Conservation (phyloP, 2,329 filamentous ascomycete genomes). For the Pezicula rhizophila region DNA sequence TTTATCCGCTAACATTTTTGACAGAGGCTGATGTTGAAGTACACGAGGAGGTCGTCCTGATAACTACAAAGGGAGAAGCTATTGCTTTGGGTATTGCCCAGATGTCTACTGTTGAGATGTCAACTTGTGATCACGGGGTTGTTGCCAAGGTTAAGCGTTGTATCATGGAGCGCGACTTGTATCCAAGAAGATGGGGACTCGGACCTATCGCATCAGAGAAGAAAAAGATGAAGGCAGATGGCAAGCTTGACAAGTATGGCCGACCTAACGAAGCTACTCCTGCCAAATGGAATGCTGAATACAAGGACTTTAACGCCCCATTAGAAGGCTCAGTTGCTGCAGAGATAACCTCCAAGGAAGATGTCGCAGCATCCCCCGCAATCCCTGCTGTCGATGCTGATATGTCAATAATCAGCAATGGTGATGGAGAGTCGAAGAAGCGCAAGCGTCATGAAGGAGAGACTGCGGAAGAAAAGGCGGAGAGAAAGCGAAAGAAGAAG, state of each 20-base stretch:
- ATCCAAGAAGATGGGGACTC: constrained; percentile 93
- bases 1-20: constrained; percentile 22
- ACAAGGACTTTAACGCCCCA: constrained; percentile 78
- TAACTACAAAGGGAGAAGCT: constrained; percentile 98
- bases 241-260: constrained; percentile 97
- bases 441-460: constrained; percentile 76
- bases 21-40: constrained; percentile 83
- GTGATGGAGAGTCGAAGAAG: constrained; percentile 63
- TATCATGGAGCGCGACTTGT: constrained; percentile 99
- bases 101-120: constrained; percentile 97
- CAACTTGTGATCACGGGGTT: constrained; percentile 93
- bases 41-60: constrained; percentile 92
- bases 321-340: constrained; percentile 34
- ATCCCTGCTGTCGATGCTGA: constrained; percentile 32
- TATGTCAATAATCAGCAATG: constrained; percentile 43
- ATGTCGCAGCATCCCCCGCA: constrained; percentile 32
- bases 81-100: constrained; percentile 94
- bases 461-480: constrained; percentile 58
- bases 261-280: constrained; percentile 89
- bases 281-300: constrained; percentile 84
- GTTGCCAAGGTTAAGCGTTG: constrained; percentile 99
- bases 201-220: constrained; percentile 91
- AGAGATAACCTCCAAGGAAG: constrained; percentile 31
- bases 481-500: constrained; percentile 44
- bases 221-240: constrained; percentile 99